A percentile compares a stretch with the other conserved stretches of the same genome.
phyloP scores from a whole-genome alignment of 495 filamentous ascomycete species.

The Xylaria curta region DNA sequence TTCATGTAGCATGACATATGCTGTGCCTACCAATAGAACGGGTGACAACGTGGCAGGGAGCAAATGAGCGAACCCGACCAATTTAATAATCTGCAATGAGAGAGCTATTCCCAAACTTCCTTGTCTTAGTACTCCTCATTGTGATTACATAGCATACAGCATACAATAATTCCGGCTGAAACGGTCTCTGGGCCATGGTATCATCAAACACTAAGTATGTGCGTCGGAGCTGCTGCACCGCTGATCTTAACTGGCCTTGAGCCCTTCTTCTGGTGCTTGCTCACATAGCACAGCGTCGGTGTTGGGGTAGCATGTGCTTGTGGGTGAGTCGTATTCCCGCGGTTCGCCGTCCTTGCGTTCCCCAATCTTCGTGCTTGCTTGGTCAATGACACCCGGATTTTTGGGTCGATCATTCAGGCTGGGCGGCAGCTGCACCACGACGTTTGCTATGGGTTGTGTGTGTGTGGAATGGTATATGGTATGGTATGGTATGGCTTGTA shows the following conservation, averaged over 20 bases:
- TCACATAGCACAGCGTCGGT: background rate
- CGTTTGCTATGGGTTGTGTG: conserved; percentile 11
- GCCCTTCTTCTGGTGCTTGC: background rate
- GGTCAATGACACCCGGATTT: background rate
- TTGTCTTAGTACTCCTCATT: background rate
- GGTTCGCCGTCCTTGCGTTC: conserved; percentile 17
- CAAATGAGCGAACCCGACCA: background rate
- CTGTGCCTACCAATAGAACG: background rate
- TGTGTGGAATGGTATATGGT: background rate
- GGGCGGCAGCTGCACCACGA: background rate
- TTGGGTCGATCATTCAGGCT: conserved; percentile 9
- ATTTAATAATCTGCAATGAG: background rate
- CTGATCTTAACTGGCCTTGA: conserved; percentile 26
- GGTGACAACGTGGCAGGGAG: conserved; percentile 1
- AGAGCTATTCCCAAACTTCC: conserved; percentile 12
- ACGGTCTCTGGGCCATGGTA: conserved; percentile 26
- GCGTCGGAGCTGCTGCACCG: conserved; percentile 22
- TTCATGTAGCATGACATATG: conserved; percentile 1
- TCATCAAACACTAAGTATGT: conserved; percentile 2
- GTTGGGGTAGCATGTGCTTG: conserved; percentile 22
- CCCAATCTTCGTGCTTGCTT: conserved; percentile 12
- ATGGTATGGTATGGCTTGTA: background rate
- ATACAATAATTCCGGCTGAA: conserved; percentile 23
- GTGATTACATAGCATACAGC: background rate
- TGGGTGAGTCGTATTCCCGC: conserved; percentile 25